These are phyloP conservation scores for Heracleum sosnowskyi DNA, from an alignment of 129 eudicot genomes.

Conservation along the genomic window DNA sequence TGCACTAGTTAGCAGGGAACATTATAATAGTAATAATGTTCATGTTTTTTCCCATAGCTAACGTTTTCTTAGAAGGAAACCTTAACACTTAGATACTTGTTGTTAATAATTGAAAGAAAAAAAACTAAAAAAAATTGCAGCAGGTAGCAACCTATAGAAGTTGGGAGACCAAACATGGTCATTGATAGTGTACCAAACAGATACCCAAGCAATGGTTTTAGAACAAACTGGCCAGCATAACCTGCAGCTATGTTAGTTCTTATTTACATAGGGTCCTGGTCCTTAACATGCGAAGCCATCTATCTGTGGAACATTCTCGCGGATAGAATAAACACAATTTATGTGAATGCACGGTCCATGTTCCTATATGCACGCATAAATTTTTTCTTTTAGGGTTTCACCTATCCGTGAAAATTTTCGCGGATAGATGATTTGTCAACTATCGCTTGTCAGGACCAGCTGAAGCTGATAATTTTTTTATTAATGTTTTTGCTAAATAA, in stretches of 20 bases:
- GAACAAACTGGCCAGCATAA: slow-evolving; percentile 78
- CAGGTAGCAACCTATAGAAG: slow-evolving; percentile 55
- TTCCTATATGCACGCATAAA: too few relatives aligned
- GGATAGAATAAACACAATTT: too few relatives aligned
- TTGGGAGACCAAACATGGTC: slow-evolving; percentile 61
- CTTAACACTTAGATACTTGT: background rate
- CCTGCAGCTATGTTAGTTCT: slow-evolving; percentile 34
- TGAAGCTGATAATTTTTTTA: too few relatives aligned
- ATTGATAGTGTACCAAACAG: slow-evolving; percentile 69
- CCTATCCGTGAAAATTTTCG: too few relatives aligned
- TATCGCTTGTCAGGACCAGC: too few relatives aligned
- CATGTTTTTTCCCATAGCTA: background rate
- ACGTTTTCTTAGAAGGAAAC: background rate
- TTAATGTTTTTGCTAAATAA: too few relatives aligned
- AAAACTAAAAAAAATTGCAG: background rate
- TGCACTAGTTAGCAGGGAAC: background rate
- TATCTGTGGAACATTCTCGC: too few relatives aligned
- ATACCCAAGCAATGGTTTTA: slow-evolving; percentile 86
- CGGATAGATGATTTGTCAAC: too few relatives aligned
- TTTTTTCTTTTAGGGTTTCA: too few relatives aligned
- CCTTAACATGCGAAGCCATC: too few relatives aligned
- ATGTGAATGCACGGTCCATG: too few relatives aligned
- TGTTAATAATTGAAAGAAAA: background rate
- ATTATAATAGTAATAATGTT: background rate
- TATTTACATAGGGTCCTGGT: too few relatives aligned